These are phyloP conservation scores for Carex parvula DNA, from an alignment of 176 grass and related monocot genomes.

Conservation along the genomic window DNA sequence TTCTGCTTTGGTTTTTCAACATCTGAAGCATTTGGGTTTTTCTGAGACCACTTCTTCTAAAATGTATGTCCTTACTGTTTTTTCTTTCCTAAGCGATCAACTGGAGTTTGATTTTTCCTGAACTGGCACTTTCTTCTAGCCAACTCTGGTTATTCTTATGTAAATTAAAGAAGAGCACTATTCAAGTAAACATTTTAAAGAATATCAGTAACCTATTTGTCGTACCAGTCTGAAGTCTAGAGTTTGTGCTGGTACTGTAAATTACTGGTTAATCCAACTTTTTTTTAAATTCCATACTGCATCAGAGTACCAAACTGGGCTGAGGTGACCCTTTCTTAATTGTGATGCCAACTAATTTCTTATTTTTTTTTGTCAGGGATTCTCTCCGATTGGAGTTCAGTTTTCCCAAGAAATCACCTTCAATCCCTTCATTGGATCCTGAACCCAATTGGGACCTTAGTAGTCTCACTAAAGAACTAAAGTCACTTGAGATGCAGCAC, in stretches of 20 bases:
- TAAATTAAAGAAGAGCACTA: neutral
- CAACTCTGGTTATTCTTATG: neutral
- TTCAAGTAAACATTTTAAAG: neutral
- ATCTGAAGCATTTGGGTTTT: neutral
- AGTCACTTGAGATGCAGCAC: slow-evolving; percentile 9
- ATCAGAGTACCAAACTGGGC: neutral
- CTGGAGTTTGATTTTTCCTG: neutral
- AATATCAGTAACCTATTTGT: neutral
- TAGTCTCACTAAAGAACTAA: slow-evolving; percentile 13
- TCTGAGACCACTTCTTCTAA: neutral
- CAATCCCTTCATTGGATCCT: slow-evolving; percentile 22
- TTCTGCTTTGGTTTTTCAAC: neutral
- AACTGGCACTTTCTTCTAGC: neutral
- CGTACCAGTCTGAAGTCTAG: neutral
- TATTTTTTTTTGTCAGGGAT: slow-evolving; percentile 24
- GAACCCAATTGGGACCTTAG: slow-evolving; percentile 26
- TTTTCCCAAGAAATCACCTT: slow-evolving; percentile 22
- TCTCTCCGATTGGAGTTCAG: slow-evolving; percentile 8
- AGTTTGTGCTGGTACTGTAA: neutral
- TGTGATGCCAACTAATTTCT: neutral
- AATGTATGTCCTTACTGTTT: slow-evolving; percentile 16
- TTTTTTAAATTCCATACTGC: neutral
- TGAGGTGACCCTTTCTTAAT: neutral
- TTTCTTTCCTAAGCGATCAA: neutral
- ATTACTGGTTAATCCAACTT: neutral